phyloP scores from a whole-genome alignment of 2,329 filamentous ascomycete species.

The Biscogniauxia sp. region DNA sequence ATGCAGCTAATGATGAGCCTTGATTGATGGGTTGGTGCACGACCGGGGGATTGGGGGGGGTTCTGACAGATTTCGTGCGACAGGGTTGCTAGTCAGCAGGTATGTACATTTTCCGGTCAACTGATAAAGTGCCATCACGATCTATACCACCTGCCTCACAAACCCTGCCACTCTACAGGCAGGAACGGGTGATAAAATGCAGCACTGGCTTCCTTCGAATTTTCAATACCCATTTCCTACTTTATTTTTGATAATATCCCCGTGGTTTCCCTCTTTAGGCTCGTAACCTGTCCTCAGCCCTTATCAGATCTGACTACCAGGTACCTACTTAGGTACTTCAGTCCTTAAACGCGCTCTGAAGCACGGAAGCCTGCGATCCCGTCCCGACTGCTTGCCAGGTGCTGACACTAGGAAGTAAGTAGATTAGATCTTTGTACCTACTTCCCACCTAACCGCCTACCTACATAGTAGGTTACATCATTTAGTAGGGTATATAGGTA shows the following conservation, averaged over 20 bases:
- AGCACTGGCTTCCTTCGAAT: neutral
- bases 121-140: neutral
- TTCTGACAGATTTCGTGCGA: neutral
- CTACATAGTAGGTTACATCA: too few species aligned
- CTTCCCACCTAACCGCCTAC: neutral
- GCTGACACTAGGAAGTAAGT: too few species aligned
- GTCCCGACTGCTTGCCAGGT: slow-evolving; percentile 15
- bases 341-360: slow-evolving; percentile 1
- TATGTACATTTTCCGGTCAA: neutral
- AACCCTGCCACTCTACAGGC: neutral
- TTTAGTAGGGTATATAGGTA: too few species aligned
- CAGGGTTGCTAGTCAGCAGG: neutral
- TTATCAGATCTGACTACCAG: neutral
- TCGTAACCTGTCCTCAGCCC: neutral
- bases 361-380: slow-evolving; percentile 4
- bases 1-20: slow-evolving; percentile 6
- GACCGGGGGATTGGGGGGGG: too few species aligned
- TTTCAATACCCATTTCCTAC: neutral
- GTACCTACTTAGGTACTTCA: neutral
- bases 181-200: neutral
- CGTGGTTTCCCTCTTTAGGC: neutral
- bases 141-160: neutral
- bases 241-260: neutral
- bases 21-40: neutral
- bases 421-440: neutral